phyloP scores from a whole-genome alignment of 164 flowering plant species.

The Chimonanthus praecox region DNA sequence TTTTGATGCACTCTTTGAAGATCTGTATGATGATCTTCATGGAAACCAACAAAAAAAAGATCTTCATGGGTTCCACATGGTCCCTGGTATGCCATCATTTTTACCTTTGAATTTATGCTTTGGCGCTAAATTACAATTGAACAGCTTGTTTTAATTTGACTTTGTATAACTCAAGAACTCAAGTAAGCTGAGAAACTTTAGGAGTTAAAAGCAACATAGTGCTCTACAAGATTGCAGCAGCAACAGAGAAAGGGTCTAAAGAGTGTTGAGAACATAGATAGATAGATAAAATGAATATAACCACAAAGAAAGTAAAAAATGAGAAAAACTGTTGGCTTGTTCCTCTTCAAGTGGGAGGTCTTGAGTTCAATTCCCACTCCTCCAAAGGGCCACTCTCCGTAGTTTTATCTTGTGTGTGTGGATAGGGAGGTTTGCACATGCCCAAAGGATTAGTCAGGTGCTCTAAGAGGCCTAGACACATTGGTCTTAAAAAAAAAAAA shows the following conservation, averaged over 20 bases:
- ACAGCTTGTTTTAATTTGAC: too few species aligned
- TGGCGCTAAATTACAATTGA: neutral
- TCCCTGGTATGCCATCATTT: slow-evolving; percentile 52
- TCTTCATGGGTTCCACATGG: slow-evolving; percentile 48
- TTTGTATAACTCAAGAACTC: neutral
- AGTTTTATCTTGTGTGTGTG: neutral
- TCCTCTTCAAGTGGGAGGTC: too few species aligned
- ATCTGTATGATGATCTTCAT: slow-evolving; percentile 51
- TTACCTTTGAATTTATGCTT: neutral
- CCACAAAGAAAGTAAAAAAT: too few species aligned
- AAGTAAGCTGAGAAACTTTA: neutral
- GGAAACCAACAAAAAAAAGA: slow-evolving; percentile 31
- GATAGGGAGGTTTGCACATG: too few species aligned
- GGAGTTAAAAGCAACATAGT: neutral
- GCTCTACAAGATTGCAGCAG: neutral
- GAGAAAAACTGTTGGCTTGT: too few species aligned
- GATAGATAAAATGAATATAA: too few species aligned
- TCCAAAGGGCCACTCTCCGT: neutral
- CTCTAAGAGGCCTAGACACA: too few species aligned
- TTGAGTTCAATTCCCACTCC: too few species aligned
- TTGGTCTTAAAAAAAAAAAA: too few species aligned
- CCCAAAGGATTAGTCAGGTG: too few species aligned
- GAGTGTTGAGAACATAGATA: too few species aligned
- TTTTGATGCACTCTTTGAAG: slow-evolving; percentile 41
- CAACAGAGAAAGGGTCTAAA: too few species aligned